phyloP scores from a whole-genome alignment of 495 filamentous ascomycete genomes.

The Lasiosphaeria miniovina region DNA sequence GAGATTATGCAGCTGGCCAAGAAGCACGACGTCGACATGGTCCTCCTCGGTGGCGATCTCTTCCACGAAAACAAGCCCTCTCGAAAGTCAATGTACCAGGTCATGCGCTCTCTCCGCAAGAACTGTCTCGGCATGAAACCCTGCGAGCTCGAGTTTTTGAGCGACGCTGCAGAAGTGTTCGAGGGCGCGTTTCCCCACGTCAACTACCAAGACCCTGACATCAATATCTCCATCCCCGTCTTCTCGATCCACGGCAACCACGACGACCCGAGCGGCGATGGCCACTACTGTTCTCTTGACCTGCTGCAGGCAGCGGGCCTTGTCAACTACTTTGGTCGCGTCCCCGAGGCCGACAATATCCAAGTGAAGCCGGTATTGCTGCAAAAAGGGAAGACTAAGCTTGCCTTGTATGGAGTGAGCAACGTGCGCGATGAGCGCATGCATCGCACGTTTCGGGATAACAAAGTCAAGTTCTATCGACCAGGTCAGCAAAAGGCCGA shows the following conservation, averaged over 20 bases:
- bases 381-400: conserved; percentile 90
- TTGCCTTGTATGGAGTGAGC: conserved; percentile 92
- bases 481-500: conserved; percentile 79
- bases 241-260: conserved; percentile 99
- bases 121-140: conserved; percentile 94
- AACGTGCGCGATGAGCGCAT: conserved; percentile 96
- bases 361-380: conserved; percentile 84
- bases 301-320: conserved; percentile 86
- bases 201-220: conserved; percentile 96
- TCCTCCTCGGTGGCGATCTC: conserved; percentile 87
- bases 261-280: conserved; percentile 93
- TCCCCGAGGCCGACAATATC: conserved; percentile 88
- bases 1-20: conserved; percentile 91
- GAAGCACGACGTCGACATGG: conserved; percentile 91
- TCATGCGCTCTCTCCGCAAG: conserved; percentile 88
- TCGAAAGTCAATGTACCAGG: conserved; percentile 94
- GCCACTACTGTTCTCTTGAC: conserved; percentile 84
- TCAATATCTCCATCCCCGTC: conserved; percentile 95
- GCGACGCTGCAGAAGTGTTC: conserved; percentile 86
- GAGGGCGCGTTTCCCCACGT: conserved; percentile 82
- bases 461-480: conserved; percentile 89
- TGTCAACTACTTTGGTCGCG: conserved; percentile 93
- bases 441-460: conserved; percentile 87
- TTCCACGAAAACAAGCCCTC: conserved; percentile 99
- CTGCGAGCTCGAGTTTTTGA: conserved; percentile 91